Conservation (phyloP, 805 yeast species). For the Candida ficus region DNA sequence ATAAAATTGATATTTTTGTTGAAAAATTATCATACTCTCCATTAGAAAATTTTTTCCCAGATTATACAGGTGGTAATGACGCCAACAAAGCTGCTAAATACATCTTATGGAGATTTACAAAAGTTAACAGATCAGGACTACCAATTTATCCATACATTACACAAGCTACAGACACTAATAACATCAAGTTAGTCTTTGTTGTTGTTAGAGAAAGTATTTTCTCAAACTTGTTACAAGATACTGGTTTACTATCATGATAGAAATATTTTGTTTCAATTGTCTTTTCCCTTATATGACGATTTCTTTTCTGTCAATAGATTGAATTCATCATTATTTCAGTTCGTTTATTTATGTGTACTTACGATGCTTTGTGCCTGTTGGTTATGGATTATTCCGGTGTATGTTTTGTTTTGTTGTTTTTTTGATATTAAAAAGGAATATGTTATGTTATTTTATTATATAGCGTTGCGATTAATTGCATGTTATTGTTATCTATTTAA, state of each 20-base stretch:
- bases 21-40: conserved; percentile 82
- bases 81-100: conserved; percentile 89
- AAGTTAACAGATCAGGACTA: conserved; percentile 75
- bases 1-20: conserved; percentile 86
- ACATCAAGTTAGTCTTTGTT: conserved; percentile 79
- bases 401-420: neutral
- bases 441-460: neutral
- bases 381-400: neutral
- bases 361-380: too few species aligned
- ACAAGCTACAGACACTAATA: conserved; percentile 90
- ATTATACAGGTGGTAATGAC: conserved; percentile 85
- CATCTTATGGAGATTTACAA: conserved; percentile 84
- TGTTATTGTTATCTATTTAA: neutral
- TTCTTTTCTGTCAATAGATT: too few species aligned
- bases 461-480: neutral
- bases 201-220: conserved; percentile 78
- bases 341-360: too few species aligned
- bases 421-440: neutral
- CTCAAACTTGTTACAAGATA: conserved; percentile 69
- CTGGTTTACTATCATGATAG: conserved; percentile 51
- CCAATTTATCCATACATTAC: conserved; percentile 88
- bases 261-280: neutral
- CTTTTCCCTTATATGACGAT: too few species aligned
- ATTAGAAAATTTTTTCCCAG: conserved; percentile 78
- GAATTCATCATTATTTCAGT: too few species aligned